Evolutionary conservation across 1,284 basidiomycete species (phyloP).

Genomic region (Heterobasidion occidentale): DNA sequence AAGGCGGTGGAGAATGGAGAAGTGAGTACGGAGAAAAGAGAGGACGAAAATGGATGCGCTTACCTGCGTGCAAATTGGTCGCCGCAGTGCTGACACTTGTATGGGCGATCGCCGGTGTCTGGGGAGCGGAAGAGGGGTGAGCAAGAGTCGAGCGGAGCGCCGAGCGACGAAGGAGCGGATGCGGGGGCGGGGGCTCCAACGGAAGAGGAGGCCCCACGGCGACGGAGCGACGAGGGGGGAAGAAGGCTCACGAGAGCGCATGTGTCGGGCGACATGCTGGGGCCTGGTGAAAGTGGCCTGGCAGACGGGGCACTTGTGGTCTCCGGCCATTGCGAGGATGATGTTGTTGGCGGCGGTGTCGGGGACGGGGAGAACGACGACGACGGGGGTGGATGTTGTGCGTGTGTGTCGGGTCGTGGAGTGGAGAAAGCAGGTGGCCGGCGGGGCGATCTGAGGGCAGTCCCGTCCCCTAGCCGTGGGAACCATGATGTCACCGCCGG

Average conservation of each 20-base stretch:
- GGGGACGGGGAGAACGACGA: no score
- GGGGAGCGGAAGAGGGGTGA: constrained; percentile 13
- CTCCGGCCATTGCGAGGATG: constrained; percentile 24
- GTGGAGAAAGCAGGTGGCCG: no score
- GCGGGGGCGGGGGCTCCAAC: constrained; percentile 9
- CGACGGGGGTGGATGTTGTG: no score
- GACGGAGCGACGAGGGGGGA: constrained; percentile 5
- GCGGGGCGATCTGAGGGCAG: no score
- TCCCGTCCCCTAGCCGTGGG: no score
- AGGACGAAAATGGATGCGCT: no score
- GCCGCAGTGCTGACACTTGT: constrained; percentile 84
- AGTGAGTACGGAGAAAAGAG: constrained; percentile 13
- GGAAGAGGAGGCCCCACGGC: not conserved
- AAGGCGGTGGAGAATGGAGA: constrained; percentile 3
- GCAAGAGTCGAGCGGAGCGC: constrained; percentile 9
- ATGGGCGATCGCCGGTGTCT: constrained; percentile 91
- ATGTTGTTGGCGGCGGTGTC: no score
- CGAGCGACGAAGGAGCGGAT: constrained; percentile 6
- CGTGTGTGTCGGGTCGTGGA: no score
- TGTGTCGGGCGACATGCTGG: constrained; percentile 85
- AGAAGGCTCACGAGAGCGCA: constrained; percentile 72
- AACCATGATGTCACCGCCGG: no score
- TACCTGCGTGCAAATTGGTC: constrained; percentile 85
- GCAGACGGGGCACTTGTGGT: constrained; percentile 66
- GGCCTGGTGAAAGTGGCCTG: constrained; percentile 84